Percentiles rank a stretch among this genome's conserved stretches.
Conservation (phyloP, 208 protist species). For the Eutreptiella sp. region DNA sequence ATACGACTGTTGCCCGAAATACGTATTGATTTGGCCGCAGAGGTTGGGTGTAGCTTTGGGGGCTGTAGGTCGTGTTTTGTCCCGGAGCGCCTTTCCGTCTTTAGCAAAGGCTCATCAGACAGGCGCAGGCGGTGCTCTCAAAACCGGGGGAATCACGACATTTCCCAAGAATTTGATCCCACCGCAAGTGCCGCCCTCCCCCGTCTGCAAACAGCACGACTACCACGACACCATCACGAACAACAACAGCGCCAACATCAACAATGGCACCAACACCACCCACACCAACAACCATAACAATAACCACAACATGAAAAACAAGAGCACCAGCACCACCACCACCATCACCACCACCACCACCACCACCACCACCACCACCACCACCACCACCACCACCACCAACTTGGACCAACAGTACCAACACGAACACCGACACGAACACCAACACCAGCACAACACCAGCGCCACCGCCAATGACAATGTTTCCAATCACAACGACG, state of each 20-base stretch:
- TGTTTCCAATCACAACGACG: not conserved
- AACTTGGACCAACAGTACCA: not conserved
- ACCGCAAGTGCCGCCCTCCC: too few relatives aligned
- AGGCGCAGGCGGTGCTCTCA: too few relatives aligned
- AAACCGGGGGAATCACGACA: too few relatives aligned
- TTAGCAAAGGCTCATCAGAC: too few relatives aligned
- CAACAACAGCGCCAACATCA: conserved; percentile 1
- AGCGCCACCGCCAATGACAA: not conserved
- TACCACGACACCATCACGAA: too few relatives aligned
- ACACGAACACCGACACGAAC: not conserved
- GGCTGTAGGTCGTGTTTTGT: too few relatives aligned
- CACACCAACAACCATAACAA: not conserved
- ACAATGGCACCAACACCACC: not conserved
- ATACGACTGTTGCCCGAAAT: too few relatives aligned
- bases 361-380: not conserved
- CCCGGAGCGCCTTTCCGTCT: too few relatives aligned
- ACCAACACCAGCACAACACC: not conserved
- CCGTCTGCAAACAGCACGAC: too few relatives aligned
- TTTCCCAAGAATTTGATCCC: too few relatives aligned
- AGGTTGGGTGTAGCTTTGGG: too few relatives aligned
- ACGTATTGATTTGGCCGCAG: too few relatives aligned
- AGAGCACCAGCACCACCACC: not conserved
- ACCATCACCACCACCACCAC: not conserved
- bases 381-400: not conserved
- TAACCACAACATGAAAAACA: not conserved